Evolutionary conservation across 1,284 basidiomycete species (phyloP), one percentile per base, ranked within the genome.

Genomic region (Coriolopsis trogii): DNA sequence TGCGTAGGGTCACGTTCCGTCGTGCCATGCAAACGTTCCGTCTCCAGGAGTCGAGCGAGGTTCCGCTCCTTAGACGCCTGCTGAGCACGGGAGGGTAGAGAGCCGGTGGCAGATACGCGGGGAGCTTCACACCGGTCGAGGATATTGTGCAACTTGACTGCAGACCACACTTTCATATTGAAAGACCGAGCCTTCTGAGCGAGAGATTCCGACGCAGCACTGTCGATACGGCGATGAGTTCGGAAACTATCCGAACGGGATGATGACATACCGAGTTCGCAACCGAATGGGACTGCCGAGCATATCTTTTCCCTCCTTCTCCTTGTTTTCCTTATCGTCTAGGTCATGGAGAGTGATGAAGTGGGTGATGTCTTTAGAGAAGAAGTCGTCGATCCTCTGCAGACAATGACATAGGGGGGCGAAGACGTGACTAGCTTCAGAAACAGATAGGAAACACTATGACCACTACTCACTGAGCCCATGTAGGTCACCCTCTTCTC

Each of bases 1-100:
- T 95, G 91, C 10, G 82, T 86, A 1, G 93, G 87, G 70, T 99
- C 97, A 33, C 95, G 88, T 73, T 99, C 97, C 4, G 84, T 87
- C 1, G 88, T 89, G 39, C 97, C 97, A 61, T 94, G 85, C 33
- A 94, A 73, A 59, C 87, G 87, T 69, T 99, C 97, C 25, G 91
- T 87, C 58, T 92, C 86, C 38, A 99, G 81, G 33, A 99, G 81
- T 41, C 76, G 76, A 46, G 82, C 76, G 42, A 91, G 73, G 60
- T 81, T 73, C 23, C 70, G 71, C 53, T 73, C 58, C 38, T 65
- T 62, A 47, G 47, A 47, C 10, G 50, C 44, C 31, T 52, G 58
- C 47, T 41, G 69, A 43, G 41, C 65, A 52, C 48, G 66, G 56
- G 54, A 68, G 64, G 42, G 65, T n/a, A 45, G 59, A 49, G 52